These are phyloP conservation scores for Vinca minor DNA, from an alignment of 257 asterid genomes.

Conservation along the genomic window DNA sequence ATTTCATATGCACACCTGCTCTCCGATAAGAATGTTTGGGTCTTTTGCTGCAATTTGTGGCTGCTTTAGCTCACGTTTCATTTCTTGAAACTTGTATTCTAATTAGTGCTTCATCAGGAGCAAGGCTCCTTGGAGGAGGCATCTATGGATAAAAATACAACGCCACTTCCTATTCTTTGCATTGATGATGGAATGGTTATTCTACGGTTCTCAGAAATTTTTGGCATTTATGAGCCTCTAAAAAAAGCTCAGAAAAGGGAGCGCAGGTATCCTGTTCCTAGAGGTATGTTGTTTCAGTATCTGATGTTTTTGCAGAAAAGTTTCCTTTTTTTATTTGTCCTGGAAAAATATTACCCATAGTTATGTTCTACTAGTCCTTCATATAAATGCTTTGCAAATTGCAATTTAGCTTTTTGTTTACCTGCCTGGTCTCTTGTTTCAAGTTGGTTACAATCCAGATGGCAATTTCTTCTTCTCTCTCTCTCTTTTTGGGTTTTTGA, in stretches of 20 bases:
- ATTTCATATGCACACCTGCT: not conserved
- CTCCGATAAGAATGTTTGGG: not conserved
- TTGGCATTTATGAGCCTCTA: constrained; percentile 64
- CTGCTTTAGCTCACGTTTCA: not conserved
- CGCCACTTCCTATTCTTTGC: constrained; percentile 81
- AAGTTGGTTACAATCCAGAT: not conserved
- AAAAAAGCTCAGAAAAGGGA: constrained; percentile 65
- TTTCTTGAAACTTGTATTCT: constrained; percentile 9
- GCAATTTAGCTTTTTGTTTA: not conserved
- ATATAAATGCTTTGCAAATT: not conserved
- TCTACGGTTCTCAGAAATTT: constrained; percentile 86
- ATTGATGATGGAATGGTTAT: constrained; percentile 79
- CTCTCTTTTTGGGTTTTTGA: too few species aligned
- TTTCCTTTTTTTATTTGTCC: not conserved
- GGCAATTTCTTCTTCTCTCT: not conserved
- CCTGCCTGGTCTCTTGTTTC: not conserved
- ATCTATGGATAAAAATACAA: constrained; percentile 36
- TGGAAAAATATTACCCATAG: not conserved
- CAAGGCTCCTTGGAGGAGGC: constrained; percentile 43
- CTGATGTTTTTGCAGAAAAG: too few species aligned
- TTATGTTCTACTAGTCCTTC: not conserved
- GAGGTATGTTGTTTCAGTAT: too few species aligned
- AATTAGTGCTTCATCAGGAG: constrained; percentile 47
- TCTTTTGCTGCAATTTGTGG: not conserved
- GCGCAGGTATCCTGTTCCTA: constrained; percentile 42